Evolutionary conservation across 2,329 filamentous ascomycete genomes (phyloP), one percentile per base, ranked within the genome.

Genomic region (Ceratocystis destructans): DNA sequence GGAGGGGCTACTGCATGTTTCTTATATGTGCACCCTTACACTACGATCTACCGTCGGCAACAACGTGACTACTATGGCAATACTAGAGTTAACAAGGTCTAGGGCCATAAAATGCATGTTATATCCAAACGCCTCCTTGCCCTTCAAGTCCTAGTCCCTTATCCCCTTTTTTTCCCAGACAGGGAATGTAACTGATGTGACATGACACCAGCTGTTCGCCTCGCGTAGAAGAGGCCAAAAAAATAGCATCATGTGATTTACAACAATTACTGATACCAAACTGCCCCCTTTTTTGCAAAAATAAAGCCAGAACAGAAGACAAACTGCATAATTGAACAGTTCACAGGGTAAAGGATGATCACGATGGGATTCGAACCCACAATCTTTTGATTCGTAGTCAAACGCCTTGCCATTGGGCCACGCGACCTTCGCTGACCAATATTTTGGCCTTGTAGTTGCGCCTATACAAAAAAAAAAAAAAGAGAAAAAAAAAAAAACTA

Each of bases 401-500:
- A 41, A 41, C 37, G 37, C 37, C 37, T 41, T 41, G 37, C 37
- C 37, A 41, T 41, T 41, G 37, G 37, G 37, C 37, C 37, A 41
- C 37, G 37, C 37, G 12, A 41, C 37, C 37, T 41, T 41, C 1
- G 37, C 5, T 20, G n/a, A 12, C 12, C n/a, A 10, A 53, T 0
- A 22, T 6, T n/a, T 25, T 22, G 41, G 37, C 17, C 17, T 7
- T 62, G 10, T 62, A 22, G 61, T 25, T 28, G 61, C n/a, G 17
- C 17, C 45, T 41, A 45, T 33, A n/a, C 22, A 20, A 7, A 59
- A 55, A 57, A 33, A 41, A 15, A 44, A 44, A 44, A 20, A 20
- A 28, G 33, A 33, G 55, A 64, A 53, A 55, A 59, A 59, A 33
- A 33, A 37, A 61, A 61, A 28, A n/a, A 44, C 48, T 28, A 55